Evolutionary conservation across 129 eudicot species (phyloP), one percentile per base, ranked within the genome.

Genomic region (Artemisia argyi): DNA sequence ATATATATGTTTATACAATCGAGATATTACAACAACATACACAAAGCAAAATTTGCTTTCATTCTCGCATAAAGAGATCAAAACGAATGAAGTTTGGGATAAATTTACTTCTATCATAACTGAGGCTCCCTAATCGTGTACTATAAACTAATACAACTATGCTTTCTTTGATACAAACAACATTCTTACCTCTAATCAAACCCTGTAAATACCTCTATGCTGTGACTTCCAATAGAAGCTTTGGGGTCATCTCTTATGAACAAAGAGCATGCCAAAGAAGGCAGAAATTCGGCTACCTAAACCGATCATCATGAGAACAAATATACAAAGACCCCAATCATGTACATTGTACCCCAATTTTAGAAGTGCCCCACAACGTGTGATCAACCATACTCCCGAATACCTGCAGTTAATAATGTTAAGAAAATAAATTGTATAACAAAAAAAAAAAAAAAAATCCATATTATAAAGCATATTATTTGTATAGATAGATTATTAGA

Each of bases 381-480:
- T 90, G 47, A 90, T 79, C 62, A 90, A 76, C 96, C 94, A 90
- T 72, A 87, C 96, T 12, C 96, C 91, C 5, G 85, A 83, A 52
- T 87, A 90, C 85, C 96, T 90, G 91, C 60, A 56, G 35, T 39
- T 22, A 61, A 73, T n/a, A 22, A 66, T 66, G 0, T 0, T 39
- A 39, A 39, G 46, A 39, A 7, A 39, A 7, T 7, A 39, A 39
- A 39, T 11, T 39, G 11, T 39, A 52, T 52, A 52, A 12, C 2
- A 13, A 15, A 11, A 16, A 52, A 3, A 52, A 0, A 13, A 15
- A 11, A 16, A 52, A 3, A 52, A 0, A 2, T 51, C 56, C 3
- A 15, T 52, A 52, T 52, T 0, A 13, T 13, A 15, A 15, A 39
- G 10, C 46, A 39, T 39, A 39, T 22, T 22, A 16, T 30, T 24